Base-by-base conservation (phyloP, 352 stramenopile species). In the Globisporangium perplexum region DNA sequence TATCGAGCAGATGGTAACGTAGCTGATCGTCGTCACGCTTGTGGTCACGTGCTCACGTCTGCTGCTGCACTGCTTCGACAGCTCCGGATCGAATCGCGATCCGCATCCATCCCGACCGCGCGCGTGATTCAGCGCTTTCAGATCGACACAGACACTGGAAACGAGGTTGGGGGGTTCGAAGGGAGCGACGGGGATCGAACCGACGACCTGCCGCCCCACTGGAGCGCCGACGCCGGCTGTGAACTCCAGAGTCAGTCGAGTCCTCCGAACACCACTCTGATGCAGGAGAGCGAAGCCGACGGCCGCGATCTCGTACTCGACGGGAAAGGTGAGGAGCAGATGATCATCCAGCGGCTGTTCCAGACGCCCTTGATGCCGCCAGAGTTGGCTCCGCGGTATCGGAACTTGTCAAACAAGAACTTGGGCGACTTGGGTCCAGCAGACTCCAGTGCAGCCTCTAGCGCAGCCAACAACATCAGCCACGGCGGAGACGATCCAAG, bases 1-100 rank as follows among this genome's bases (percentile, higher is more conserved):
- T 1, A 62, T 78, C 35, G 80, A 71, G 56, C 66, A 89, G 65
- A 67, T 86, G 54, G 71, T 77, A 63, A 35, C 45, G n/a, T 18
- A 17, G 12, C 12, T 18, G 33, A 39, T 6, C 12, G 33, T 3
- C 11, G 31, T 36, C 3, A 45, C 26, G 28, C 7, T 43, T 28
- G 7, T 22, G 7, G 47, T 28, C 39, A 11, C 1, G 6, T 23
- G 39, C 39, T 45, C 7, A 45, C 39, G 18, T 7, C 3, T 12
- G 39, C 14, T n/a, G 44, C 18, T 26, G n/a, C 18, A 1, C 0
- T 31, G 20, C 30, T 8, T 43, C 20, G 20, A 53, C 47, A 77
- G 69, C 63, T 78, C 10, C 65, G 69, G 33, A 77, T 65, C 23
- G 65, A 81, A 33, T 62, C 67, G 6, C 59, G 73, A 23, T 74